A percentile compares a stretch with the other conserved stretches of the same genome.
Conservation (phyloP, 345 rosid species). For the Chamaenerion angustifolium region DNA sequence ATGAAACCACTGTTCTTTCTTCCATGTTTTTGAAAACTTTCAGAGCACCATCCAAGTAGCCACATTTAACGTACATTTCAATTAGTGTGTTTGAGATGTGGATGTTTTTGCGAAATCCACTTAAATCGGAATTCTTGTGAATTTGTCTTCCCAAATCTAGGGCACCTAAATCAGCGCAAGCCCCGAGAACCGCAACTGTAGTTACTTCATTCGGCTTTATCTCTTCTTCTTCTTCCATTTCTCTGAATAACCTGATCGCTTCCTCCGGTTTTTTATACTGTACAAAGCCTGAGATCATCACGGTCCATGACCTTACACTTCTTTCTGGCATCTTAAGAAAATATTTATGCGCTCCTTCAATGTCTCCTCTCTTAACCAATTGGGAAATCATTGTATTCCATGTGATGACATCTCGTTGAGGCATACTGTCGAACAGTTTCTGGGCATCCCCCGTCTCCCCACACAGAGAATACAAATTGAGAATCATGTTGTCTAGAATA, state of each 20-base stretch:
- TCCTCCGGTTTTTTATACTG: constrained; percentile 45
- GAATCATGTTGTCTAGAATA: constrained; percentile 55
- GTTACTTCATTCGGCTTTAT: constrained; percentile 50
- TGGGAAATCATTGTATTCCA: constrained; percentile 68
- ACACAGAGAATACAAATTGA: constrained; percentile 53
- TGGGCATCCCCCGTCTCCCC: constrained; percentile 46
- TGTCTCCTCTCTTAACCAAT: constrained; percentile 51
- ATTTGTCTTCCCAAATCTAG: constrained; percentile 45
- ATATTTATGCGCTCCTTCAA: constrained; percentile 51
- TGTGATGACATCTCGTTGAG: constrained; percentile 59
- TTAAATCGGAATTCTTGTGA: constrained; percentile 28
- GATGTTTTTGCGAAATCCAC: constrained; percentile 19
- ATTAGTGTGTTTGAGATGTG: constrained; percentile 46
- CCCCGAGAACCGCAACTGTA: constrained; percentile 43
- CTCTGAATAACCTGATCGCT: constrained; percentile 33
- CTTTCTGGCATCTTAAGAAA: constrained; percentile 63
- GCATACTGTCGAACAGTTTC: constrained; percentile 52
- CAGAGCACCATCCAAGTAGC: constrained; percentile 39
- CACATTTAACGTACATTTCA: constrained; percentile 78
- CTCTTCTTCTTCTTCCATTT: constrained; percentile 28
- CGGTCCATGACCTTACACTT: constrained; percentile 64
- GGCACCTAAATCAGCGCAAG: constrained; percentile 66
- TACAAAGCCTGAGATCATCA: constrained; percentile 59
- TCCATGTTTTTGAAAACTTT: constrained; percentile 33
- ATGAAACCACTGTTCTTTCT: constrained; percentile 43